Conservation (phyloP, 2,329 filamentous ascomycete species). For the Alternaria sp. region DNA sequence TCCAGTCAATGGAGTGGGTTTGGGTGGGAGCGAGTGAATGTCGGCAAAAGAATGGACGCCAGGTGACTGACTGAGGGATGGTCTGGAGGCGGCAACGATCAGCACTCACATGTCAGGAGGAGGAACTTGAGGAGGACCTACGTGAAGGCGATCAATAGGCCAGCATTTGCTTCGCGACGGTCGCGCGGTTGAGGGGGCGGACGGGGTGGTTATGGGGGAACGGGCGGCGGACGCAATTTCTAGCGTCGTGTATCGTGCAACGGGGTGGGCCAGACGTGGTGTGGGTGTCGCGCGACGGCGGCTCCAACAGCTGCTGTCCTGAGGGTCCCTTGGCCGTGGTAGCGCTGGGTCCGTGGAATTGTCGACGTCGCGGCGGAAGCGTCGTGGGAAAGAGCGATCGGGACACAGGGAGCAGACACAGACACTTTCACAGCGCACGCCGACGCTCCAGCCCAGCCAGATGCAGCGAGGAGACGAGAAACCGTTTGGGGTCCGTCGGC, state of each 20-base stretch:
- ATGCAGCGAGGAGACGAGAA: constrained; percentile 5
- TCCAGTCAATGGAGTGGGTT: constrained; percentile 48
- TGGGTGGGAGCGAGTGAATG: constrained; percentile 33
- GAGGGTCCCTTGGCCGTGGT: constrained; percentile 10
- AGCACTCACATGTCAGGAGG: constrained; percentile 24
- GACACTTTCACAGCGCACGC: not conserved
- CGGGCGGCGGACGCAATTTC: constrained; percentile 9
- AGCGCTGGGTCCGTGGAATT: constrained; percentile 20
- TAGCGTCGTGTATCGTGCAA: constrained; percentile 23
- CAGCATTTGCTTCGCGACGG: constrained; percentile 39
- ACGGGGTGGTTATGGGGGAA: constrained; percentile 19
- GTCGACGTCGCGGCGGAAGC: constrained; percentile 44
- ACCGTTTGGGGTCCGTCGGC: constrained; percentile 3
- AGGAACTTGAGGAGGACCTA: constrained; percentile 19
- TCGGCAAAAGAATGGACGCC: constrained; percentile 53
- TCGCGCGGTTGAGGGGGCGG: constrained; percentile 13
- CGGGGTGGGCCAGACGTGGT: constrained; percentile 27
- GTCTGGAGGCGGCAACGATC: constrained; percentile 32
- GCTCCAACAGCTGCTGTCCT: constrained; percentile 12
- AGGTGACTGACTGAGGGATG: constrained; percentile 45
- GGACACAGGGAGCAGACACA: constrained; percentile 8
- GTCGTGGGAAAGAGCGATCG: constrained; percentile 21
- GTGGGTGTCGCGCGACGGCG: constrained; percentile 18
- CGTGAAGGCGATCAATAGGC: constrained; percentile 37
- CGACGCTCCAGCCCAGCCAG: constrained; percentile 12